Evolutionary conservation across 208 protist species (phyloP).

Genomic region (Leptomonas pyrrhocoris): DNA sequence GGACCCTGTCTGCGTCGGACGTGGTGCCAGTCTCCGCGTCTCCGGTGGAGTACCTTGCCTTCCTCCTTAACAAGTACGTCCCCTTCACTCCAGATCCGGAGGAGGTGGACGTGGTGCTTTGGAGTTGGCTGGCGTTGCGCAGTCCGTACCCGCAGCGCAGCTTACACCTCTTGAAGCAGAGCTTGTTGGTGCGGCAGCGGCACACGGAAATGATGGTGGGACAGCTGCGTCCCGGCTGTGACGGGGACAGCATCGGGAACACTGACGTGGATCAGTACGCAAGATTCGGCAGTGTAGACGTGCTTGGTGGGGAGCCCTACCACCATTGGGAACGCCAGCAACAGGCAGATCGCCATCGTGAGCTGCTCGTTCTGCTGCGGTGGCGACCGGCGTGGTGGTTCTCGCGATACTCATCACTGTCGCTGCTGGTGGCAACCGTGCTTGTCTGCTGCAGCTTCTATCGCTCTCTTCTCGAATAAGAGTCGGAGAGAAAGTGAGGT

Average conservation of each 20-base stretch:
- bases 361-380: constrained; percentile 35
- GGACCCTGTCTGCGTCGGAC: constrained; percentile 18
- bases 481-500: not conserved
- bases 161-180: constrained; percentile 30
- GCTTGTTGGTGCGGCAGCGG: constrained; percentile 31
- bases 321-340: constrained; percentile 15
- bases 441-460: constrained; percentile 13
- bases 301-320: constrained; percentile 18
- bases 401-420: constrained; percentile 39
- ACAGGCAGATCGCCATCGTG: not conserved
- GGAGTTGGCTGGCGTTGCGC: constrained; percentile 40
- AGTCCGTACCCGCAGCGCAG: constrained; percentile 41
- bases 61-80: constrained; percentile 28
- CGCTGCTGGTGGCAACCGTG: constrained; percentile 16
- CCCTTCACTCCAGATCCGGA: constrained; percentile 34
- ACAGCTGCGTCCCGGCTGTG: constrained; percentile 4
- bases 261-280: constrained; percentile 8
- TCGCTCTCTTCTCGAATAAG: not conserved
- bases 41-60: constrained; percentile 24
- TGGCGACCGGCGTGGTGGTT: constrained; percentile 58
- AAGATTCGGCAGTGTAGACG: constrained; percentile 14
- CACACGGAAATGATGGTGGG: not conserved
- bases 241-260: constrained; percentile 3
- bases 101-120: constrained; percentile 50
- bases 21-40: constrained; percentile 28